Evolutionary conservation across 306 rosid species (phyloP), one percentile per base, ranked within the genome.

Genomic region (Quercus robur): DNA sequence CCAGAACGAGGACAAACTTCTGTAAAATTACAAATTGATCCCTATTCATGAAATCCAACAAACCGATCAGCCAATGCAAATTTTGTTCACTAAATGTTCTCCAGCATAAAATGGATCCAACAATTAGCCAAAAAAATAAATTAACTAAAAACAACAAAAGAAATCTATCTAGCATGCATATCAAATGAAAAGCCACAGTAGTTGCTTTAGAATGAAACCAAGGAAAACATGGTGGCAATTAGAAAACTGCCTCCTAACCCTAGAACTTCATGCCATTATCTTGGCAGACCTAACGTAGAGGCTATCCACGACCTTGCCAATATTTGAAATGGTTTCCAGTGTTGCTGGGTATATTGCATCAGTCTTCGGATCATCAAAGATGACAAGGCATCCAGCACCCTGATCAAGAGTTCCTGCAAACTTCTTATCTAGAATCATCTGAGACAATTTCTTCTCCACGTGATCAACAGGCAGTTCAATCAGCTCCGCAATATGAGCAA

Each of bases 251-350:
- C 23, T 77, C 30, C 38, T 26, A 38, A 18, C 21, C 20, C 70
- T 56, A 10, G 56, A 38, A 75, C 72, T 75, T 92, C 87, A 92
- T 1, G 97, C 92, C 97, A 92, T 90, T 74, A 94, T 92, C 91
- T 94, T 94, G 35, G 99, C 99, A 85, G 99, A 94, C 80, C 97
- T 90, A 74, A 90, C 90, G 61, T 91, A 94, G 70, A 93, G 97
- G 87, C 97, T 94, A 76, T 91, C 99, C 23, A 92, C 99, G 5
- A 94, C 97, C 88, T 94, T 92, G 76, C 97, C 99, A 19, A 91
- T 79, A 55, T 94, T 94, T 19, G 95, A 82, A 84, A 94, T 87
- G 70, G 99, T 94, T 71, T 92, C 99, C 70, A 94, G 75, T 2
- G 97, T 89, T 46, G 97, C 89, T 19, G 89, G 89, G 55, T 85